Evolutionary conservation across 257 asterid species (phyloP).

Genomic region (Salvia splendens): DNA sequence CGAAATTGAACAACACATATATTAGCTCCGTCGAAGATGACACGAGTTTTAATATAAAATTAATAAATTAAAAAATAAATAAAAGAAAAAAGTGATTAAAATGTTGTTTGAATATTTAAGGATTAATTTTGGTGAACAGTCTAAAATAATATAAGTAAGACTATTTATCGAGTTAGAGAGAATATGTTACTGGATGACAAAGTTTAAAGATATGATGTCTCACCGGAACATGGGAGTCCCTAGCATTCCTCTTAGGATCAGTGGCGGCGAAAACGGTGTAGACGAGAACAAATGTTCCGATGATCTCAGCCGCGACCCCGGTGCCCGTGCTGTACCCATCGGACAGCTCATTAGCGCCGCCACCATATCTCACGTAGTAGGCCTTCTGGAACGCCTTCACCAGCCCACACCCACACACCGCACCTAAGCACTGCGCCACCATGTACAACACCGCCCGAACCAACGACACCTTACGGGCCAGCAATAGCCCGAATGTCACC

Average conservation of each 20-base stretch:
- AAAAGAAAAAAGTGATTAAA: too few species aligned
- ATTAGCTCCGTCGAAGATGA: too few species aligned
- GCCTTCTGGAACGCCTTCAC: conserved; percentile 10
- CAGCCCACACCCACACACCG: not conserved
- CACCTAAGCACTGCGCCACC: conserved; percentile 39
- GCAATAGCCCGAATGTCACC: conserved; percentile 30
- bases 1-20: too few species aligned
- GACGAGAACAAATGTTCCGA: conserved; percentile 9
- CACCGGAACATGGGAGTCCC: conserved; percentile 17
- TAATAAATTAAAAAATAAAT: too few species aligned
- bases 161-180: too few species aligned
- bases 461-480: conserved; percentile 52
- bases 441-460: conserved; percentile 49
- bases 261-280: conserved; percentile 17
- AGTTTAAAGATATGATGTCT: not conserved
- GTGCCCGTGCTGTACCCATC: conserved; percentile 15
- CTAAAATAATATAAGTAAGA: too few species aligned
- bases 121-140: too few species aligned
- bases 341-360: not conserved
- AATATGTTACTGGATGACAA: too few species aligned
- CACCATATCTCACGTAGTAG: not conserved
- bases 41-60: too few species aligned
- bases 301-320: conserved; percentile 1
- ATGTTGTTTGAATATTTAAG: too few species aligned
- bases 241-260: conserved; percentile 8